Percentiles rank a stretch among this genome's conserved stretches.
Conservation (phyloP, 2,329 filamentous ascomycete genomes). For the Xylaria sp. region DNA sequence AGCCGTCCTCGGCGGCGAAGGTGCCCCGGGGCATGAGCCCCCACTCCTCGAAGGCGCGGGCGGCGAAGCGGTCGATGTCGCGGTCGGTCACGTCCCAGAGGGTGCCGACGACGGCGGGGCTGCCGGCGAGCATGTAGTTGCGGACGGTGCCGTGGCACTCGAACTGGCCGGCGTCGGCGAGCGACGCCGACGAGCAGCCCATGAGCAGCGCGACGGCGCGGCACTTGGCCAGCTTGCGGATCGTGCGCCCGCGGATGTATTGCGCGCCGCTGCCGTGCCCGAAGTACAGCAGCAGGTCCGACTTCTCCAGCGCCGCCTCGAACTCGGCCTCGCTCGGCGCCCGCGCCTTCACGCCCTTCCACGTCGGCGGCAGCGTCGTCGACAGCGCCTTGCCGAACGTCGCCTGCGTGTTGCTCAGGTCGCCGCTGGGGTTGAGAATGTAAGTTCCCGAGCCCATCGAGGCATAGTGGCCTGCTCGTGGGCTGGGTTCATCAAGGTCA, state of each 20-base stretch:
- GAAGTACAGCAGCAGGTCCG: conserved; percentile 86
- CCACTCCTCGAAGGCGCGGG: conserved; percentile 81
- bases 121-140: conserved; percentile 88
- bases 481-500: conserved; percentile 8
- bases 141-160: conserved; percentile 89
- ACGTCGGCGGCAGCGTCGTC: conserved; percentile 65
- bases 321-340: conserved; percentile 80
- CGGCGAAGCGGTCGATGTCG: conserved; percentile 92
- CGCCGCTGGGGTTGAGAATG: conserved; percentile 86
- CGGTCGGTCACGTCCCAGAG: conserved; percentile 98
- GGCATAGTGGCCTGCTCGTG: conserved; percentile 57
- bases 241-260: conserved; percentile 83
- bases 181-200: conserved; percentile 86
- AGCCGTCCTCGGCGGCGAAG: too few relatives aligned
- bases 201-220: conserved; percentile 82
- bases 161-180: conserved; percentile 82
- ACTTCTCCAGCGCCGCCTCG: conserved; percentile 63
- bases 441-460: conserved; percentile 65
- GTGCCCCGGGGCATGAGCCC: conserved; percentile 64
- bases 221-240: conserved; percentile 77
- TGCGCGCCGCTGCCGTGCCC: conserved; percentile 94
- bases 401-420: conserved; percentile 77
- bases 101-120: conserved; percentile 85
- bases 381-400: conserved; percentile 72
- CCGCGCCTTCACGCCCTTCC: conserved; percentile 70